Percentiles rank a stretch among this genome's conserved stretches.
These are phyloP conservation scores for Phytopythium delawarense DNA, from an alignment of 352 stramenopile species.

Conservation along the genomic window DNA sequence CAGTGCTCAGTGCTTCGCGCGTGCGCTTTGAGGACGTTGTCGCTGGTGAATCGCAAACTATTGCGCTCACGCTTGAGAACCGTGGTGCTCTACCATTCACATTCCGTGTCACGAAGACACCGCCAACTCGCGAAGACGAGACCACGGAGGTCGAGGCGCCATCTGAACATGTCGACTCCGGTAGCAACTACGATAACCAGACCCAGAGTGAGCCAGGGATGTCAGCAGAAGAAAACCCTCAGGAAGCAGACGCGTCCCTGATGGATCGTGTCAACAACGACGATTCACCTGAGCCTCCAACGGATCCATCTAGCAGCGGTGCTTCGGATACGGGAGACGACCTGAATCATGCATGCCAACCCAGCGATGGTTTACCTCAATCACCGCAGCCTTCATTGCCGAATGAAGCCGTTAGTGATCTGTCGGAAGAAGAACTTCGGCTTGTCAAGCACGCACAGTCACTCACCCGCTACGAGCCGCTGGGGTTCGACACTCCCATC, in stretches of 20 bases:
- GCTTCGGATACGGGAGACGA: background rate
- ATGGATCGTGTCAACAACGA: background rate
- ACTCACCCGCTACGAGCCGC: slow-evolving; percentile 30
- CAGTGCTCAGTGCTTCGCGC: slow-evolving; percentile 32
- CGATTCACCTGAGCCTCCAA: background rate
- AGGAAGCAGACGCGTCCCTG: background rate
- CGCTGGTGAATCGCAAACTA: slow-evolving; percentile 64
- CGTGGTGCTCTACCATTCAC: slow-evolving; percentile 58
- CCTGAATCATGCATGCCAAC: background rate
- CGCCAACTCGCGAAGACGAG: background rate
- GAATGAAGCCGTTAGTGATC: background rate
- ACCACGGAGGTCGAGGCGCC: background rate
- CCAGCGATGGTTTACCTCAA: background rate
- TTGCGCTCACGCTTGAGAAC: slow-evolving; percentile 63
- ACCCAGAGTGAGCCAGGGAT: background rate
- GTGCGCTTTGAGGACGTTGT: slow-evolving; percentile 74
- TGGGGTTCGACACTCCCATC: slow-evolving; percentile 36
- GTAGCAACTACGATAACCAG: background rate
- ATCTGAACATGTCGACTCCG: background rate
- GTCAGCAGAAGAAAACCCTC: background rate
- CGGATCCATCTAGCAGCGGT: background rate
- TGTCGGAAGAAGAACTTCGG: slow-evolving; percentile 27
- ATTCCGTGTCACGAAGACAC: slow-evolving; percentile 25
- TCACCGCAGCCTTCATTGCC: background rate
- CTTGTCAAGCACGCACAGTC: slow-evolving; percentile 27